phyloP scores from a whole-genome alignment of 2,329 filamentous ascomycete species.

The Colletotrichum graminicola region DNA sequence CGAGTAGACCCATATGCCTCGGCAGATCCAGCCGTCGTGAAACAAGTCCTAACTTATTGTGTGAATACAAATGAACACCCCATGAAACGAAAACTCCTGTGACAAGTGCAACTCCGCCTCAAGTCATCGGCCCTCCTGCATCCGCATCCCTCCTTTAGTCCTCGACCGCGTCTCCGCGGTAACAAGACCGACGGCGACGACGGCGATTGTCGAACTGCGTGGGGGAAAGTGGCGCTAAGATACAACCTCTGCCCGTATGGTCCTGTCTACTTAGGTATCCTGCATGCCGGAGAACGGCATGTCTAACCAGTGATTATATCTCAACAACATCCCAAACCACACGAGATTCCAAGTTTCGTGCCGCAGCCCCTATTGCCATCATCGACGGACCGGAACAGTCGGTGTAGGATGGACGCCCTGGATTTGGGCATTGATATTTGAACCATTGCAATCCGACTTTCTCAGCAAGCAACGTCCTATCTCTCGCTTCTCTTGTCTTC shows the following conservation, averaged over 20 bases:
- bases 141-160: neutral
- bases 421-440: too few species aligned
- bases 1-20: constrained; percentile 6
- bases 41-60: constrained; percentile 1
- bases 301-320: neutral
- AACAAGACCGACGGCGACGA: constrained; percentile 1
- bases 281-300: neutral
- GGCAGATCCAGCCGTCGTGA: constrained; percentile 34
- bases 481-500: too few species aligned
- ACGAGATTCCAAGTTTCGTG: constrained; percentile 3
- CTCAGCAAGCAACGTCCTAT: neutral
- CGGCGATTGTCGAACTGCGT: neutral
- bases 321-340: neutral
- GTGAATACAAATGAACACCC: neutral
- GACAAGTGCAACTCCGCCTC: neutral
- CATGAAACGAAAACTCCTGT: constrained; percentile 20
- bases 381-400: neutral
- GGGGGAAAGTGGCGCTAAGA: neutral
- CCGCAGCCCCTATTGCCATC: neutral
- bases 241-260: neutral
- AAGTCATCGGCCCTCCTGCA: neutral
- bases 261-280: neutral
- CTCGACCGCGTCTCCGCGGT: neutral
- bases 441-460: neutral
- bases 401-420: neutral